Percentiles rank a stretch among this genome's conserved stretches.
Evolutionary conservation across 176 grass and related monocot species (phyloP).

Genomic region (Triticum turgidum): DNA sequence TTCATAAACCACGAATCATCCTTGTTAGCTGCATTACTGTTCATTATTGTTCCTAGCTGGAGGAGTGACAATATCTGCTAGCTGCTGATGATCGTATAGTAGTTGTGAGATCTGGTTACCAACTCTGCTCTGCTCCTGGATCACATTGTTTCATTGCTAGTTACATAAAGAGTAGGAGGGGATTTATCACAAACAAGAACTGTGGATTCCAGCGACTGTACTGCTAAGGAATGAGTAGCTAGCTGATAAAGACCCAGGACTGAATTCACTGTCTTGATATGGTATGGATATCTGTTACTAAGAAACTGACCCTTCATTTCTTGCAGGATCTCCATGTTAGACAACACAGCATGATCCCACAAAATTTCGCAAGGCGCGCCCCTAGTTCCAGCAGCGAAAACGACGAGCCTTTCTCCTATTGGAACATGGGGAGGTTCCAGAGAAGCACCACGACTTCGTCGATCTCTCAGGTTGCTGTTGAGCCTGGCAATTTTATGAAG

Average conservation of each 20-base stretch:
- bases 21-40: neutral
- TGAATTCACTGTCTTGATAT: constrained; percentile 5
- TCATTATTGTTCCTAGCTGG: neutral
- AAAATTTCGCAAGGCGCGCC: constrained; percentile 31
- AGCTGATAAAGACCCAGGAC: neutral
- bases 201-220: neutral
- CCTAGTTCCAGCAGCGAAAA: constrained; percentile 41
- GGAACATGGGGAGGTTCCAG: constrained; percentile 71
- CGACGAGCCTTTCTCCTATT: constrained; percentile 70
- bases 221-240: constrained; percentile 18
- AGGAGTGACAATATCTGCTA: neutral
- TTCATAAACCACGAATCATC: neutral
- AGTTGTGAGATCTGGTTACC: neutral
- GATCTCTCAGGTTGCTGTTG: constrained; percentile 3
- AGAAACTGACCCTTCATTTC: neutral
- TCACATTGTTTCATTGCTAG: neutral
- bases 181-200: neutral
- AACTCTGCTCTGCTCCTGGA: neutral
- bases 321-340: constrained; percentile 47
- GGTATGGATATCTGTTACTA: neutral
- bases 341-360: constrained; percentile 14
- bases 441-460: constrained; percentile 49
- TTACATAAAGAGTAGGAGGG: neutral
- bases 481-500: constrained; percentile 30
- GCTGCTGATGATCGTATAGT: neutral